Evolutionary conservation across 306 rosid genomes (phyloP), one percentile per base, ranked within the genome.

Genomic region (Cicer chorassanicum): DNA sequence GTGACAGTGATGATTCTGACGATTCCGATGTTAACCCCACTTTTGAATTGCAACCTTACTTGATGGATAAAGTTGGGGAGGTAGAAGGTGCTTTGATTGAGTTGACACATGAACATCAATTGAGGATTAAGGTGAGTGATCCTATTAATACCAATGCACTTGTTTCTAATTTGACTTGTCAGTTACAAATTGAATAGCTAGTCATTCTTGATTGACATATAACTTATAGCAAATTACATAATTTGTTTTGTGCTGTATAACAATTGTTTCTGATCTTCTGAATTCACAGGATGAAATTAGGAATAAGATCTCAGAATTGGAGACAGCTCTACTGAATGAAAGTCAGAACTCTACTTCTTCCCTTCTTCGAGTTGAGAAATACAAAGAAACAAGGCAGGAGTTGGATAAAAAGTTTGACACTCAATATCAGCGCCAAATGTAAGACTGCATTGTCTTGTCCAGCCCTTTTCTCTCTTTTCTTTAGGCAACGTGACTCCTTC

Each of bases 341-440:
- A 82, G 57, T 36, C 80, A 87, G 78, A 87, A 87, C 85, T 86
- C 83, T 72, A 48, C 78, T 80, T 83, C 86, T 72, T 85, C 91
- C 78, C 74, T 83, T 60, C 70, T 74, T 82, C 88, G 62, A 65
- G 80, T 88, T 75, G 91, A 91, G 86, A 91, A 83, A 78, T 87
- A 89, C 76, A 82, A 83, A 88, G 91, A 89, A 85, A 83, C 92
- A 80, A 86, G 98, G 78, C 83, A 72, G 74, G 98, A 93, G 74
- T 65, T 71, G 69, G 97, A 93, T 71, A 88, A 82, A 65, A 93
- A 88, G 78, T 82, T 89, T 68, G 97, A 93, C 70, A 86, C 90
- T 64, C 92, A 89, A 68, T 89, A 91, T 81, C 96, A 86, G 53
- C 91, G 96, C 16, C 82, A 87, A 57, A 89, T 93, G 98, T 93